A percentile compares a stretch with the other conserved stretches of the same genome.
Evolutionary conservation across 164 flowering plant genomes (phyloP).

Genomic region (Stephania cephalantha): DNA sequence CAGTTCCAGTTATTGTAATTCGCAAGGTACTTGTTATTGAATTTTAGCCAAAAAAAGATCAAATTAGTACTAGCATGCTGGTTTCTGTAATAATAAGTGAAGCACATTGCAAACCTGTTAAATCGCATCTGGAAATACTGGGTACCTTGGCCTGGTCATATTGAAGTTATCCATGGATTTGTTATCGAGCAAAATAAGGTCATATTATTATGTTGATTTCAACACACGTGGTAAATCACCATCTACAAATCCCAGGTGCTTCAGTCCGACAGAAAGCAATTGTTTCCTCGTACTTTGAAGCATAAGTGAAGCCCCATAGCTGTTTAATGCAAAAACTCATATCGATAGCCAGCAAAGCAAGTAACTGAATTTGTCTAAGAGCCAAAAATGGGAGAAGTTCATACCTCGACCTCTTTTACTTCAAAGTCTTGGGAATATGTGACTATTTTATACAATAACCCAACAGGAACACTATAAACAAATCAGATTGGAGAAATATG

Average conservation of each 20-base stretch:
- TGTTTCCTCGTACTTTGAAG: constrained; percentile 75
- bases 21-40: not conserved
- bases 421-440: constrained; percentile 68
- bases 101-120: not conserved
- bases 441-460: too few relatives aligned
- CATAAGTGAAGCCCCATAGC: constrained; percentile 93
- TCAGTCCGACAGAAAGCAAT: constrained; percentile 49
- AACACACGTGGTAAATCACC: constrained; percentile 28
- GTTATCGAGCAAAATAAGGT: too few relatives aligned
- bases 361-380: not conserved
- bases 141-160: constrained; percentile 49
- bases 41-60: not conserved
- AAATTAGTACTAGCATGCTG: not conserved
- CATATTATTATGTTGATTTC: too few relatives aligned
- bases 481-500: too few relatives aligned
- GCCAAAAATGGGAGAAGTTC: not conserved
- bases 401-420: constrained; percentile 96
- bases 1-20: not conserved
- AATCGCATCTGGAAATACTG: constrained; percentile 67
- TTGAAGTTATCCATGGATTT: constrained; percentile 26
- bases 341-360: not conserved
- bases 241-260: constrained; percentile 73
- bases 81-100: not conserved
- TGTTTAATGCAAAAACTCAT: constrained; percentile 23
- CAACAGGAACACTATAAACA: too few relatives aligned